Base-by-base conservation (phyloP, 139 green algal species). In the Nannochloris sp. region DNA sequence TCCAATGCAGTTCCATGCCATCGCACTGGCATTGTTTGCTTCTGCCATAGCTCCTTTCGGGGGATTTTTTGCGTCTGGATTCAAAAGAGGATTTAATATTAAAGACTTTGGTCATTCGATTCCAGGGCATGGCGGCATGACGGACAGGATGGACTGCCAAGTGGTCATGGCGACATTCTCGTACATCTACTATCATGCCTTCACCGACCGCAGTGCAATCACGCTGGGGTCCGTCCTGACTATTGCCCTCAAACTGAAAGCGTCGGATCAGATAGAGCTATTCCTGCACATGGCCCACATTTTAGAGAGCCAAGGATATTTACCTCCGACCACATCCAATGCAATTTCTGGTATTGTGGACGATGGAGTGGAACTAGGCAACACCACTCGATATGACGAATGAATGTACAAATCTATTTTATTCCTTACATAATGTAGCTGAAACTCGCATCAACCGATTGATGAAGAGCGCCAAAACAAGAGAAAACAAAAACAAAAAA, bases 51-150 rank as follows among this genome's bases (percentile, higher is more conserved):
- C 92, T 15, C 94, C 94, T 11, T 99, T 99, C 76, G 93, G 86
- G 40, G 94, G 94, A 15, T 98, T 98, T 69, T 97, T 97, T 62
- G 94, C 90, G 5, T 91, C 77, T 27, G 94, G 94, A 15, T 97
- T 99, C 81, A 99, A 99, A 85, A 85, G 94, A 12, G 90, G 90
- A 19, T 96, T 98, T 74, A 90, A 94, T 59, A 91, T 98, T 70
- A 97, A 98, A 76, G 94, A 99, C 71, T 99, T 99, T 83, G 91
- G 90, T 1, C 85, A 96, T 68, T 90, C 75, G 48, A 99, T 99
- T 58, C 94, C 94, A 8, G 94, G 94, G 0, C 94, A 99, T 71
- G 94, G 94, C 15, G 94, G 94, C 34, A 83, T 99, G 44, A 98
- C 94, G 1, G 93, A 98, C 73, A 79, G 94, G 25, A 95, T 98